Percentiles rank a stretch among this genome's conserved stretches.
These are phyloP conservation scores for Colletotrichum musicola DNA, from an alignment of 2,329 filamentous ascomycete species.

Conservation along the genomic window DNA sequence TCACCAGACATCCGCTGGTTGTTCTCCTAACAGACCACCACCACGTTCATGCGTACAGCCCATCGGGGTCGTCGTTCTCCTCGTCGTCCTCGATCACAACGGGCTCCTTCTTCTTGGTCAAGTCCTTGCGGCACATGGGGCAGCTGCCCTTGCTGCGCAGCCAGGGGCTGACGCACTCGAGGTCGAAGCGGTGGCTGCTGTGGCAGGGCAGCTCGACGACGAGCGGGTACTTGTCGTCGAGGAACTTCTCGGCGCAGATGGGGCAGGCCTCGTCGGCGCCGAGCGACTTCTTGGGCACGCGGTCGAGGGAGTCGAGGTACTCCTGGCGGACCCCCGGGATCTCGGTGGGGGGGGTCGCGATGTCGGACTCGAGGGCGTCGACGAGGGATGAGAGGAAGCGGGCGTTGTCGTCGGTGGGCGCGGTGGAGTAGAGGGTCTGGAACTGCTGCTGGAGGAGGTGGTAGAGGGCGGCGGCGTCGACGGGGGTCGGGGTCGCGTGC, in stretches of 20 bases:
- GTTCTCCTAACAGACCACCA: not conserved
- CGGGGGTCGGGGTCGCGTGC: conserved; percentile 70
- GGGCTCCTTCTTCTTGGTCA: conserved; percentile 67
- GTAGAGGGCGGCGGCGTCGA: conserved; percentile 69
- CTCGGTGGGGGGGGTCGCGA: conserved; percentile 63
- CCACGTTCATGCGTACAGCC: conserved; percentile 55
- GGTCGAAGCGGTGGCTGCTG: conserved; percentile 69
- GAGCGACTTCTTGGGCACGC: conserved; percentile 66
- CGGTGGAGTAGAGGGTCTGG: conserved; percentile 61
- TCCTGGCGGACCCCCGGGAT: conserved; percentile 69
- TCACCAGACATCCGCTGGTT: not conserved
- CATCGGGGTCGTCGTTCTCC: conserved; percentile 65
- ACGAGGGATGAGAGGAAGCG: conserved; percentile 65
- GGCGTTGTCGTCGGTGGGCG: conserved; percentile 63
- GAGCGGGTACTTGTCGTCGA: conserved; percentile 72
- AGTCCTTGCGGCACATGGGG: conserved; percentile 72
- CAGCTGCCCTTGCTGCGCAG: conserved; percentile 73
- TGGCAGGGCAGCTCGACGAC: conserved; percentile 75
- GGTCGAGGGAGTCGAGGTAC: conserved; percentile 71
- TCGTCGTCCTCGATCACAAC: conserved; percentile 61
- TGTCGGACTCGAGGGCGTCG: conserved; percentile 60
- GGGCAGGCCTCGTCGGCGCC: conserved; percentile 67
- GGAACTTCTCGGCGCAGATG: conserved; percentile 72
- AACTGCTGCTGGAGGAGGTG: conserved; percentile 71
- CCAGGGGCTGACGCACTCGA: conserved; percentile 78